Conservation (phyloP, 1,139 yeast genomes). For the Yarrowia galli region DNA sequence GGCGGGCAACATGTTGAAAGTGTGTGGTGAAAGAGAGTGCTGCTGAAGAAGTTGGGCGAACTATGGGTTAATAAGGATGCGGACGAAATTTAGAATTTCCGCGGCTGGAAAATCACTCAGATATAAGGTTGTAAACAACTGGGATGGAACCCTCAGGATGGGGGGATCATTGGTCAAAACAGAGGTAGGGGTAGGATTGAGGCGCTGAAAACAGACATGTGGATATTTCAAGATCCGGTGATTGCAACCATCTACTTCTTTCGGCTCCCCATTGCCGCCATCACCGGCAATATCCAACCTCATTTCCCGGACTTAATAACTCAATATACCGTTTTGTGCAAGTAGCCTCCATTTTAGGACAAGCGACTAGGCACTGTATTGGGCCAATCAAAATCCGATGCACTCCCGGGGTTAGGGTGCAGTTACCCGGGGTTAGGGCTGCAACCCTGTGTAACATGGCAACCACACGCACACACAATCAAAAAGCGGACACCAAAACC, state of each 20-base stretch:
- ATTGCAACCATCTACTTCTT: not conserved
- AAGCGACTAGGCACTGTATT: slow-evolving; percentile 25
- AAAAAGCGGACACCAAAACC: not conserved
- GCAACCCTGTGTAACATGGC: slow-evolving; percentile 12
- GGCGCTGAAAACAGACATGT: not conserved
- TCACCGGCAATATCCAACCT: not conserved
- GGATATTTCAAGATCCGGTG: not conserved
- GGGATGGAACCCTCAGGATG: not conserved
- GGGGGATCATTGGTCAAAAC: not conserved
- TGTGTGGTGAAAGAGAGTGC: slow-evolving; percentile 33
- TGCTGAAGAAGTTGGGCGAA: slow-evolving; percentile 34
- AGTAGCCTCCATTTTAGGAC: slow-evolving; percentile 34
- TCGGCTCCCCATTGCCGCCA: not conserved
- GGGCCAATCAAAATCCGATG: slow-evolving; percentile 33
- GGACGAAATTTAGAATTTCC: slow-evolving; percentile 31
- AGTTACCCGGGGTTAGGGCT: slow-evolving; percentile 9
- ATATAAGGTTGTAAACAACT: slow-evolving; percentile 33
- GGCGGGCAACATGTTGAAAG: slow-evolving; percentile 56
- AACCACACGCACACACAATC: slow-evolving; percentile 2
- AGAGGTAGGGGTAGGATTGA: not conserved
- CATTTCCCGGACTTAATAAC: slow-evolving; percentile 35
- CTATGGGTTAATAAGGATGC: slow-evolving; percentile 39
- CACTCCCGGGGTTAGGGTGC: slow-evolving; percentile 5
- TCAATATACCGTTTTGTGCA: slow-evolving; percentile 37
- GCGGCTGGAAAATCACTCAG: slow-evolving; percentile 39